Evolutionary conservation across 306 rosid genomes (phyloP).

Genomic region (Albizia julibrissin): DNA sequence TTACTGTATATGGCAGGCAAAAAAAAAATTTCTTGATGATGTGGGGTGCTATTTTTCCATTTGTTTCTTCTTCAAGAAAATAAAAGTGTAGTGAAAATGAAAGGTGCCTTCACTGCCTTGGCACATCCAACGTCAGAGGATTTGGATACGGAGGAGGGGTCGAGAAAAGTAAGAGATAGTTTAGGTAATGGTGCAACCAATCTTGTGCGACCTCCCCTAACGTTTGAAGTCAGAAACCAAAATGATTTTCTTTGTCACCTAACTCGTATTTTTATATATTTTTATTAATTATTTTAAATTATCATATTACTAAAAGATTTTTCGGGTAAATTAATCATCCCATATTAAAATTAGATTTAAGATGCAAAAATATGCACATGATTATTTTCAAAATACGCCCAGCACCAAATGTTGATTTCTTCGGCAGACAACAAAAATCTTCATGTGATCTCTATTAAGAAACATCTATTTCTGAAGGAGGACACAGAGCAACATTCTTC

Average conservation of each 20-base stretch:
- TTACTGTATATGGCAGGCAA: background rate
- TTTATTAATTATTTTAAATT: background rate
- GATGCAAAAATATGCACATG: too few species aligned
- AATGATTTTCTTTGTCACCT: background rate
- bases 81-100: background rate
- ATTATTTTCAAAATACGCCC: too few species aligned
- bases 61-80: background rate
- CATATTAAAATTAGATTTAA: too few species aligned
- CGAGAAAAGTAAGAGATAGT: background rate
- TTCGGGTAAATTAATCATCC: too few species aligned
- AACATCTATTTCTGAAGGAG: too few species aligned
- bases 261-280: background rate
- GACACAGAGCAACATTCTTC: too few species aligned
- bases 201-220: slow-evolving; percentile 1
- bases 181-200: background rate
- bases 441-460: too few species aligned
- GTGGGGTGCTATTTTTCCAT: background rate
- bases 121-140: background rate
- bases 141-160: too few species aligned
- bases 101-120: background rate
- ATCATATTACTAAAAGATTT: background rate
- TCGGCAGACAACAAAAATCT: too few species aligned
- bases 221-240: background rate
- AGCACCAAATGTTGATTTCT: too few species aligned
- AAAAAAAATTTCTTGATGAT: background rate